A percentile compares a stretch with the other conserved stretches of the same genome.
These are phyloP conservation scores for Alloteropsis semialata DNA, from an alignment of 176 grass and related monocot genomes.

Conservation along the genomic window DNA sequence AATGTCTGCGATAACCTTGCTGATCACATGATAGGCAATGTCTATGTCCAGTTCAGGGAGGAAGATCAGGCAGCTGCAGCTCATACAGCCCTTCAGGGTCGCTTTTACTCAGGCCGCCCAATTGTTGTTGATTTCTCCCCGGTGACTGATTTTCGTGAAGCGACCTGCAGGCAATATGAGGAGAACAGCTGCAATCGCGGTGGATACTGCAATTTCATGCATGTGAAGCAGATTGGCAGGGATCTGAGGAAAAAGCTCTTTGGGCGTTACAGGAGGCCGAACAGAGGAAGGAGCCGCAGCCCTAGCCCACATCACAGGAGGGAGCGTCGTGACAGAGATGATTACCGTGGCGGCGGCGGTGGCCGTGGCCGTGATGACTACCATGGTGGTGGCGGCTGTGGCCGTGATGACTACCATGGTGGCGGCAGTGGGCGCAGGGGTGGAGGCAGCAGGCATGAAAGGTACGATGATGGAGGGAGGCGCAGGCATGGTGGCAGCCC, in stretches of 20 bases:
- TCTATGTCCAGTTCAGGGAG: conserved; percentile 49
- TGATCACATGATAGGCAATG: conserved; percentile 56
- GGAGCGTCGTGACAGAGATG: conserved; percentile 40
- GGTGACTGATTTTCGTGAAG: conserved; percentile 54
- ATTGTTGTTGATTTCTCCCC: conserved; percentile 53
- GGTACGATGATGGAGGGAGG: conserved; percentile 39
- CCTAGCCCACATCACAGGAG: conserved; percentile 37
- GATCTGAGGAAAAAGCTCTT: conserved; percentile 42
- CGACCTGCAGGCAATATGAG: conserved; percentile 44
- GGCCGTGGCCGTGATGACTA: conserved; percentile 15
- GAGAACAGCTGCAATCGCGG: conserved; percentile 48
- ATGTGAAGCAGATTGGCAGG: conserved; percentile 46
- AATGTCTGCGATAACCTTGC: conserved; percentile 44
- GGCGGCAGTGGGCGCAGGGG: conserved; percentile 28
- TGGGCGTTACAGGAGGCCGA: conserved; percentile 33
- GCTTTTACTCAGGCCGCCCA: conserved; percentile 43
- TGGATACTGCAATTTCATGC: conserved; percentile 50
- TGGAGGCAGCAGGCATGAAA: conserved; percentile 51
- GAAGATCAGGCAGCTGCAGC: conserved; percentile 56
- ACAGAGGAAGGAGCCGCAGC: conserved; percentile 40
- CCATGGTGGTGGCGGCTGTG: conserved; percentile 17
- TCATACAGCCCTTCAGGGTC: conserved; percentile 37
- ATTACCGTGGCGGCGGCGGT: conserved; percentile 1
- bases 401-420: conserved; percentile 28
- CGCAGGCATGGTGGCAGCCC: conserved; percentile 46